Percentiles rank a stretch among this genome's conserved stretches.
phyloP scores from a whole-genome alignment of 2,329 filamentous ascomycete species.

The Colletotrichum eremochloae region DNA sequence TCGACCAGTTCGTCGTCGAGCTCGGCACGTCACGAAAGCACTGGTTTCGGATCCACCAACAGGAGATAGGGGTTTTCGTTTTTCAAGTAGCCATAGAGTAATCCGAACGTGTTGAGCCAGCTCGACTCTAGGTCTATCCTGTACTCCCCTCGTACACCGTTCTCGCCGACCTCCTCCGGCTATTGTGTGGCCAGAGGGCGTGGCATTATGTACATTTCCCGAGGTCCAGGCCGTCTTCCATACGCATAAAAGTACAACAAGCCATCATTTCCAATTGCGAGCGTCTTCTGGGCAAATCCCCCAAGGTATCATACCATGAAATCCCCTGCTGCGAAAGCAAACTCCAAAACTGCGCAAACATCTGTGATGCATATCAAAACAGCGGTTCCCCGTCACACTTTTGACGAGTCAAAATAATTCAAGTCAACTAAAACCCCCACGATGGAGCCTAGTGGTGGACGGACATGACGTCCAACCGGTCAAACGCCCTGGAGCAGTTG shows the following conservation, averaged over 20 bases:
- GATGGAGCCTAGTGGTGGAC: slow-evolving; percentile 63
- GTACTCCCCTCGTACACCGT: slow-evolving; percentile 18
- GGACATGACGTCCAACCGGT: slow-evolving; percentile 88
- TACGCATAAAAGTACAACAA: slow-evolving; percentile 44
- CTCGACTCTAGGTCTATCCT: slow-evolving; percentile 42
- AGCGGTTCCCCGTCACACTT: neutral
- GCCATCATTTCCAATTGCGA: slow-evolving; percentile 41
- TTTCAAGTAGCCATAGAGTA: slow-evolving; percentile 31
- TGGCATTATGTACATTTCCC: slow-evolving; percentile 40
- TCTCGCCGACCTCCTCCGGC: slow-evolving; percentile 8
- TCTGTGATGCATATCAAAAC: slow-evolving; percentile 27
- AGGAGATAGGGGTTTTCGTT: slow-evolving; percentile 58
- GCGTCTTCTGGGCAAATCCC: slow-evolving; percentile 28
- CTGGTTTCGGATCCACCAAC: slow-evolving; percentile 79
- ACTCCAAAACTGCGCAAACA: slow-evolving; percentile 36
- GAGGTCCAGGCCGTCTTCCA: slow-evolving; percentile 36
- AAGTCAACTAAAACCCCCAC: slow-evolving; percentile 2
- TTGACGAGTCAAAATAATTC: neutral
- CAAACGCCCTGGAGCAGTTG: slow-evolving; percentile 92
- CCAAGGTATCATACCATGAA: slow-evolving; percentile 43
- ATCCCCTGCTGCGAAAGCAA: slow-evolving; percentile 36
- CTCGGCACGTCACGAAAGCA: slow-evolving; percentile 73
- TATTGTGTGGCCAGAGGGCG: slow-evolving; percentile 10
- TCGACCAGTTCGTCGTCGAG: slow-evolving; percentile 55
- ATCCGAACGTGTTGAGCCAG: slow-evolving; percentile 30